These are phyloP conservation scores for Nicotiana attenuata DNA, from an alignment of 257 asterid genomes.

Conservation along the genomic window DNA sequence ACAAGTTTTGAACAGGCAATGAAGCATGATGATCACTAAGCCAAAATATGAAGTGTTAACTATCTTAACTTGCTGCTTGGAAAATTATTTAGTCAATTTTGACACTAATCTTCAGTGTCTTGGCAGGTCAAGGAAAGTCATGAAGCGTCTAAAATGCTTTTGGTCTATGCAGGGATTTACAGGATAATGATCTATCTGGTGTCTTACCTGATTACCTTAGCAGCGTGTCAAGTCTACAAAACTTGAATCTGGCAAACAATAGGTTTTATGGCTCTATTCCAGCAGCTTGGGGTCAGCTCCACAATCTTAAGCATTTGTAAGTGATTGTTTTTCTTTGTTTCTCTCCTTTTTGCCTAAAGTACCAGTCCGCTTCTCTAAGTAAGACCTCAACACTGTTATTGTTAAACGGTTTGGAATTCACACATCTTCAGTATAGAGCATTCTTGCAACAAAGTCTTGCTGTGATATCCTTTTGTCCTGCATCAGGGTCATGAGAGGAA, in stretches of 20 bases:
- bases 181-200: slow-evolving; percentile 58
- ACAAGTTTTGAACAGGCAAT: not conserved
- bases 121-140: not conserved
- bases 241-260: slow-evolving; percentile 64
- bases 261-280: slow-evolving; percentile 74
- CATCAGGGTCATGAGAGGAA: slow-evolving; percentile 57
- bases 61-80: not conserved
- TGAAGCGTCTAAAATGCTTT: not conserved
- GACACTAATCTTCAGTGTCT: not conserved
- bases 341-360: not conserved
- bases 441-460: not conserved
- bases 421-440: not conserved
- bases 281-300: slow-evolving; percentile 58
- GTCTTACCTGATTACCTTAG: slow-evolving; percentile 61
- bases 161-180: slow-evolving; percentile 58
- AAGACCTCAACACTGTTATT: not conserved
- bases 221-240: slow-evolving; percentile 49
- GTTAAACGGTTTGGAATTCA: not conserved
- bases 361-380: not conserved
- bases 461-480: slow-evolving; percentile 8
- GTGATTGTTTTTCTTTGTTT: slow-evolving; percentile 15
- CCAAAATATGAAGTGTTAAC: not conserved
- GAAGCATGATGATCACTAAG: not conserved
- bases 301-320: slow-evolving; percentile 65
- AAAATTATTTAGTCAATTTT: not conserved